These are phyloP conservation scores for Tetracentron sinense DNA, from an alignment of 164 flowering plant genomes.

Conservation along the genomic window DNA sequence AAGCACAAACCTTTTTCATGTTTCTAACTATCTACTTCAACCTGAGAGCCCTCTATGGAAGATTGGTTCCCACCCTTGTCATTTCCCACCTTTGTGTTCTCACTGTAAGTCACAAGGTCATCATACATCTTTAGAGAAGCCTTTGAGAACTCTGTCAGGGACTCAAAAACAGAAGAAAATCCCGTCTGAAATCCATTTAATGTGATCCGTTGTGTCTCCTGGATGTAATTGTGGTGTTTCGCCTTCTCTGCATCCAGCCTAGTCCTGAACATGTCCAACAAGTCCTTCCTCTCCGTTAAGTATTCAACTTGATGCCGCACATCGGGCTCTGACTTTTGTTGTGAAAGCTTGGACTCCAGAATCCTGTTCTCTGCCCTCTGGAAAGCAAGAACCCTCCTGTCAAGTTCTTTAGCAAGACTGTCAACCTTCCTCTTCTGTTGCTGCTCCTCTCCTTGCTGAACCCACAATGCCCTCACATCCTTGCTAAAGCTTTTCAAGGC, in stretches of 20 bases:
- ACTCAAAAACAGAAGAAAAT: slow-evolving; percentile 57
- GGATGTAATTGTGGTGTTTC: slow-evolving; percentile 61
- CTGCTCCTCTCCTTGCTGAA: slow-evolving; percentile 81
- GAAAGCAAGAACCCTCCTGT: slow-evolving; percentile 31
- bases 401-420: slow-evolving; percentile 58
- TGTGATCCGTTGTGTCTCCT: slow-evolving; percentile 73
- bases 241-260: slow-evolving; percentile 55
- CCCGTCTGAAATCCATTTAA: slow-evolving; percentile 74
- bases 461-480: slow-evolving; percentile 70
- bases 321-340: slow-evolving; percentile 38
- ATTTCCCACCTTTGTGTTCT: slow-evolving; percentile 25
- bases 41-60: slow-evolving; percentile 30
- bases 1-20: background rate
- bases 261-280: slow-evolving; percentile 43
- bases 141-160: slow-evolving; percentile 62
- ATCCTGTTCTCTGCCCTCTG: slow-evolving; percentile 49
- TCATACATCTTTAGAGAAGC: slow-evolving; percentile 61
- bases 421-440: slow-evolving; percentile 84
- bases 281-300: slow-evolving; percentile 54
- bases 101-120: slow-evolving; percentile 44
- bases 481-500: slow-evolving; percentile 66
- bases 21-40: slow-evolving; percentile 15
- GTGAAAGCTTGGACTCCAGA: slow-evolving; percentile 47
- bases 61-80: slow-evolving; percentile 28
- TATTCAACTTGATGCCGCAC: slow-evolving; percentile 34